Conservation (phyloP, 331 rosid genomes). For the Dryas integrifolia region DNA sequence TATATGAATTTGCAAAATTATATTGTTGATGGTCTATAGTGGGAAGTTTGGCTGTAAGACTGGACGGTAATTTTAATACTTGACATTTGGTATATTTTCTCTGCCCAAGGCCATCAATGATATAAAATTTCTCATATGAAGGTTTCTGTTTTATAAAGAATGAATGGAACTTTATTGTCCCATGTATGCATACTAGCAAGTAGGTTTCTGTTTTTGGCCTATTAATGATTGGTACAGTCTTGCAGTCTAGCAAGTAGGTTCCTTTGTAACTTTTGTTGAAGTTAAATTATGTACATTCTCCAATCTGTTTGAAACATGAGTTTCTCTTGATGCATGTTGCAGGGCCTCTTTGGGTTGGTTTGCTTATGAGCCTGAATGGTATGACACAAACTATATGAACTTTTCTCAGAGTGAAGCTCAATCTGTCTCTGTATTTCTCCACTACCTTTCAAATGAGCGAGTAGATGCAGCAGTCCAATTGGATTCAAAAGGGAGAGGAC, state of each 20-base stretch:
- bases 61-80: neutral
- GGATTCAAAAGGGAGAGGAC: conserved; percentile 66
- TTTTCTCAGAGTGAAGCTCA: conserved; percentile 94
- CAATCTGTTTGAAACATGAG: conserved; percentile 22
- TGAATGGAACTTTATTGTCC: conserved; percentile 1
- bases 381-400: conserved; percentile 64
- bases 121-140: conserved; percentile 1
- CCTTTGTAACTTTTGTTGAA: conserved; percentile 18
- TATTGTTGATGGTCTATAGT: neutral
- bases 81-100: neutral
- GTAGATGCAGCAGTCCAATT: conserved; percentile 50
- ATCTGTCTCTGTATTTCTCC: conserved; percentile 77
- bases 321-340: conserved; percentile 37
- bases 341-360: conserved; percentile 97
- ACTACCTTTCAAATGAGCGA: conserved; percentile 72
- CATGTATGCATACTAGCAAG: neutral
- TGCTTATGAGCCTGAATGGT: conserved; percentile 85
- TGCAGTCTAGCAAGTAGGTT: conserved; percentile 21
- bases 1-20: too few species aligned
- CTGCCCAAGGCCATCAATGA: neutral
- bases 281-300: conserved; percentile 13
- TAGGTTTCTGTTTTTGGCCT: too few species aligned
- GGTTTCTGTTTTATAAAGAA: conserved; percentile 12
- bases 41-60: neutral
- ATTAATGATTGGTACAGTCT: conserved; percentile 8